Conservation (phyloP, 768 basidiomycete genomes). For the Rhizopogon sp. region DNA sequence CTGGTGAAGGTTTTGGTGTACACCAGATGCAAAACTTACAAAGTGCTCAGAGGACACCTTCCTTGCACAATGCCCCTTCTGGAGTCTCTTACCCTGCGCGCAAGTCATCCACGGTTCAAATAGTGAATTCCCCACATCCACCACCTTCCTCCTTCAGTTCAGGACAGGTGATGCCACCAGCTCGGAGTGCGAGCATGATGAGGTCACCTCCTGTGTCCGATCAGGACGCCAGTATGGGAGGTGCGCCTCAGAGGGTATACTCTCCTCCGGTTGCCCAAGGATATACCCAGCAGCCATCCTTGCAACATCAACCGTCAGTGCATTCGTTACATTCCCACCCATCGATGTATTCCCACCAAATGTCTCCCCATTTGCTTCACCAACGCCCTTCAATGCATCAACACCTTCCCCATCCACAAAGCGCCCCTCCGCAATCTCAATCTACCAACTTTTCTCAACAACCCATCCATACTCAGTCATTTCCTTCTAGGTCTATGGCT, state of each 20-base stretch:
- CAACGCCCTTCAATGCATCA: slow-evolving; percentile 10
- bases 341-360: slow-evolving; percentile 23
- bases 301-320: slow-evolving; percentile 18
- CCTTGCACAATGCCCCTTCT: slow-evolving; percentile 14
- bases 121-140: neutral
- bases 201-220: slow-evolving; percentile 19
- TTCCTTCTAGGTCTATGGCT: slow-evolving; percentile 8
- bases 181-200: slow-evolving; percentile 32
- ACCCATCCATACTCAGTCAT: slow-evolving; percentile 7
- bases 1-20: slow-evolving; percentile 3
- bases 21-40: slow-evolving; percentile 1
- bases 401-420: slow-evolving; percentile 3
- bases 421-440: slow-evolving; percentile 13
- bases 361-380: slow-evolving; percentile 10
- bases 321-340: slow-evolving; percentile 19
- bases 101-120: slow-evolving; percentile 17
- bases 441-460: slow-evolving; percentile 14
- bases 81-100: slow-evolving; percentile 15
- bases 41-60: slow-evolving; percentile 12
- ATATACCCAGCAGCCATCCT: slow-evolving; percentile 6
- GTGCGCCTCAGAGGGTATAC: slow-evolving; percentile 11
- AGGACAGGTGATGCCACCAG: slow-evolving; percentile 32
- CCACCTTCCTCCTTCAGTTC: slow-evolving; percentile 33
- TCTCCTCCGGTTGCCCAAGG: slow-evolving; percentile 12
- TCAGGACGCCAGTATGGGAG: slow-evolving; percentile 15